A percentile compares a stretch with the other conserved stretches of the same genome.
phyloP scores from a whole-genome alignment of 2,329 filamentous ascomycete genomes.

The Aschersonia sp. region DNA sequence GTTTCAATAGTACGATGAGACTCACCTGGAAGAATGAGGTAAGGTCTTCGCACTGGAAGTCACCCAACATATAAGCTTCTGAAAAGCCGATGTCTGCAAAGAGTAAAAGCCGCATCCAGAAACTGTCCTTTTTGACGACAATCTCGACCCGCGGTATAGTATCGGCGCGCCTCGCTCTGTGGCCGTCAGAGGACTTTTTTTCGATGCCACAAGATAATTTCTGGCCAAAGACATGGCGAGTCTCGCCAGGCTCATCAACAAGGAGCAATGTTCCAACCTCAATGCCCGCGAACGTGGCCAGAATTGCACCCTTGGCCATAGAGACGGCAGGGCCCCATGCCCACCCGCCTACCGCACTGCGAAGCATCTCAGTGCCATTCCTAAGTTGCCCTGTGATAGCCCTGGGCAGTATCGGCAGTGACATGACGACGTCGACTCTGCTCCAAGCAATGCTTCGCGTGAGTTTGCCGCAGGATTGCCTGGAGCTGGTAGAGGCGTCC shows the following conservation, averaged over 20 bases:
- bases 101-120: slow-evolving; percentile 55
- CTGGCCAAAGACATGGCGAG: slow-evolving; percentile 29
- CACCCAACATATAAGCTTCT: slow-evolving; percentile 59
- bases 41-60: slow-evolving; percentile 52
- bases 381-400: slow-evolving; percentile 2
- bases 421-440: not conserved
- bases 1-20: not conserved
- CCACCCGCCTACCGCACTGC: slow-evolving; percentile 26
- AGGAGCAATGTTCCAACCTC: slow-evolving; percentile 32
- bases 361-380: slow-evolving; percentile 19
- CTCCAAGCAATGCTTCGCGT: not conserved
- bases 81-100: slow-evolving; percentile 67
- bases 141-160: slow-evolving; percentile 34
- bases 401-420: not conserved
- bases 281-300: slow-evolving; percentile 30
- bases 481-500: no score
- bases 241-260: slow-evolving; percentile 28
- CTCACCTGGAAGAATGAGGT: slow-evolving; percentile 52
- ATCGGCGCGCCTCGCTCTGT: slow-evolving; percentile 17
- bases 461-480: not conserved
- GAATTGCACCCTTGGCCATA: slow-evolving; percentile 29
- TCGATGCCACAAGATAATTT: slow-evolving; percentile 22
- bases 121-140: slow-evolving; percentile 48
- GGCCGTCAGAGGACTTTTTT: slow-evolving; percentile 18
- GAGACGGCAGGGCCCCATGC: slow-evolving; percentile 32